A percentile compares a stretch with the other conserved stretches of the same genome.
These are phyloP conservation scores for Parastagonospora nodorum DNA, from an alignment of 2,329 filamentous ascomycete genomes.

Conservation along the genomic window DNA sequence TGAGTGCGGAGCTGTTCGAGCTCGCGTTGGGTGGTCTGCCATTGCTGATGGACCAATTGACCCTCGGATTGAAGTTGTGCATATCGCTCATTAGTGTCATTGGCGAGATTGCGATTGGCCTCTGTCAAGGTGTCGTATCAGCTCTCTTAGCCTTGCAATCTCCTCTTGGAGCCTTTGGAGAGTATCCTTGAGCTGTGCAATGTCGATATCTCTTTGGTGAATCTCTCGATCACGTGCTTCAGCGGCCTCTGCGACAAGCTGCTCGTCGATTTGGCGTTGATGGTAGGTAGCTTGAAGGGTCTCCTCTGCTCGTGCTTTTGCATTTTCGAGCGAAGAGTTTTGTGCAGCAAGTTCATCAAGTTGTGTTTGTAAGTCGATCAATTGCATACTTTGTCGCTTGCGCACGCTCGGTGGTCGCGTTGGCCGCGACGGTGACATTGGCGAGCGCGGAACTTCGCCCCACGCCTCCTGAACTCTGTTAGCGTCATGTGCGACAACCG, in stretches of 20 bases:
- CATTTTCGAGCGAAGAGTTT: constrained; percentile 78
- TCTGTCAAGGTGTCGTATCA: constrained; percentile 80
- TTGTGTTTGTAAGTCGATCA: constrained; percentile 81
- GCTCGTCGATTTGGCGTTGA: constrained; percentile 59
- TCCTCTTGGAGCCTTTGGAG: constrained; percentile 82
- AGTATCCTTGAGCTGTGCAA: constrained; percentile 78
- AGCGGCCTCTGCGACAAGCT: constrained; percentile 56
- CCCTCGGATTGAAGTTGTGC: constrained; percentile 70
- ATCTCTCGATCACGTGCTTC: constrained; percentile 71
- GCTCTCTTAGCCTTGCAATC: constrained; percentile 76
- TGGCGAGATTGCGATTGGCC: constrained; percentile 76
- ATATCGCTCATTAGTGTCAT: constrained; percentile 76
- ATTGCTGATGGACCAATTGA: constrained; percentile 57
- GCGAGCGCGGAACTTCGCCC: constrained; percentile 87
- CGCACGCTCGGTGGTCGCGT: constrained; percentile 95
- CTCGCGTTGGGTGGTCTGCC: constrained; percentile 67
- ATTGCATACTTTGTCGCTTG: constrained; percentile 95
- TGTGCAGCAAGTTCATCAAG: constrained; percentile 86
- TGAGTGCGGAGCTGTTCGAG: constrained; percentile 70
- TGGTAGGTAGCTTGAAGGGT: constrained; percentile 61
- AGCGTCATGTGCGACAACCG: constrained; percentile 22
- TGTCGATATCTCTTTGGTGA: constrained; percentile 83
- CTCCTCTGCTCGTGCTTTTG: constrained; percentile 71
- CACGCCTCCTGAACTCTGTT: constrained; percentile 75
- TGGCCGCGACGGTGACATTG: constrained; percentile 88